phyloP scores from a whole-genome alignment of 305 asterid species.

The Solanum hybrid region DNA sequence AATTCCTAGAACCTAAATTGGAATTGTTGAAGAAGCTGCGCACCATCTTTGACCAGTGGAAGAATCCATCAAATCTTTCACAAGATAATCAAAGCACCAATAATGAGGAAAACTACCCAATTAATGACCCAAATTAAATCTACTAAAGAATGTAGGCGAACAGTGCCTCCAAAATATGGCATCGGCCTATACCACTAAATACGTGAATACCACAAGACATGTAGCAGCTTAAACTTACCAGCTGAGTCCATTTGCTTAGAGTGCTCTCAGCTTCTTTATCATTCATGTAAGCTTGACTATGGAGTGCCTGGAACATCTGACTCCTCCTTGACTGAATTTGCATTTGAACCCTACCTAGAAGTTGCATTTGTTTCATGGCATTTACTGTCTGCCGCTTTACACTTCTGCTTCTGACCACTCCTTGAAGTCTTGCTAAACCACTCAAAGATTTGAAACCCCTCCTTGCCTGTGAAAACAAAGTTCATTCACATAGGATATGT shows the following conservation, averaged over 20 bases:
- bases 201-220: neutral
- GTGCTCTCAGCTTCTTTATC: constrained; percentile 66
- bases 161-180: neutral
- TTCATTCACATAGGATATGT: neutral
- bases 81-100: constrained; percentile 1
- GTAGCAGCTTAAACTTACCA: constrained; percentile 27
- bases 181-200: neutral
- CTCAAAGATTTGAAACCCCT: constrained; percentile 66
- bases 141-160: neutral
- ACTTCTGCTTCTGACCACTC: constrained; percentile 70
- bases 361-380: constrained; percentile 95
- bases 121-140: neutral
- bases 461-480: constrained; percentile 49
- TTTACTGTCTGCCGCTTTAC: constrained; percentile 65
- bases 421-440: constrained; percentile 94
- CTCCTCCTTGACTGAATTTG: constrained; percentile 82
- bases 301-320: constrained; percentile 62
- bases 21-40: neutral
- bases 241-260: constrained; percentile 62
- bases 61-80: neutral
- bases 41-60: neutral
- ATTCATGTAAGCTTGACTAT: constrained; percentile 31
- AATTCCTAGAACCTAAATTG: neutral
- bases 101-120: neutral
- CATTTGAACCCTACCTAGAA: constrained; percentile 68